phyloP scores from a whole-genome alignment of 768 basidiomycete species.

The Macrolepiota dolichaula region DNA sequence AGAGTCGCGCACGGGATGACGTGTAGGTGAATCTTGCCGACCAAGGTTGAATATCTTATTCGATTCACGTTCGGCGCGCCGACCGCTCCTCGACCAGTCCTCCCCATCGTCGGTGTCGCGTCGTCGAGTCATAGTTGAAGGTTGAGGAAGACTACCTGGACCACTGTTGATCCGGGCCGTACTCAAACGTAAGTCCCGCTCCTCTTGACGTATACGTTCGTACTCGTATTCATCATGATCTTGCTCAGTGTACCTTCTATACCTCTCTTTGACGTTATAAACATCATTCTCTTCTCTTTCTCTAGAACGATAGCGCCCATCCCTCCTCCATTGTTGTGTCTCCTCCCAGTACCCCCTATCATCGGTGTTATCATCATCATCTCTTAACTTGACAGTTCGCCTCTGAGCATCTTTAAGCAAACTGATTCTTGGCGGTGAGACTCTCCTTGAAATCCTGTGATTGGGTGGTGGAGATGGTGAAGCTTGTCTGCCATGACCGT shows the following conservation, averaged over 20 bases:
- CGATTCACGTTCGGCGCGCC: not conserved
- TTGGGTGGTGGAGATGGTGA: constrained; percentile 1
- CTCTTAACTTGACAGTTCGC: constrained; percentile 2
- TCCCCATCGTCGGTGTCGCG: not conserved
- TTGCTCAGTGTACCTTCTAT: constrained; percentile 2
- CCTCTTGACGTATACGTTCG: constrained; percentile 17
- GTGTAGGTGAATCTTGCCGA: constrained; percentile 1
- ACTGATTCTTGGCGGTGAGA: constrained; percentile 3
- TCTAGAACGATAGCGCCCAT: constrained; percentile 4
- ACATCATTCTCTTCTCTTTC: constrained; percentile 10
- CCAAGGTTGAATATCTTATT: not conserved
- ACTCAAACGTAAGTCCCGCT: constrained; percentile 3
- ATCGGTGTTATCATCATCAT: constrained; percentile 6
- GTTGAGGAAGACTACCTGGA: constrained; percentile 20
- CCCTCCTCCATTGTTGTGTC: constrained; percentile 17
- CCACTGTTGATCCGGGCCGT: not conserved
- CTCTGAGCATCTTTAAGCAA: constrained; percentile 11
- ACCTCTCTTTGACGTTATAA: constrained; percentile 14
- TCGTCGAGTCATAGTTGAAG: constrained; percentile 19
- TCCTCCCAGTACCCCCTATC: constrained; percentile 10
- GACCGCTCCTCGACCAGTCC: not conserved
- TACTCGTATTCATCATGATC: constrained; percentile 16
- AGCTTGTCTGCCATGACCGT: not conserved
- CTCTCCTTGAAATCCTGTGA: not conserved
- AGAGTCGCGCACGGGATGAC: constrained; percentile 2